phyloP scores from a whole-genome alignment of 2,329 filamentous ascomycete genomes.

The Cladosporium sp. region DNA sequence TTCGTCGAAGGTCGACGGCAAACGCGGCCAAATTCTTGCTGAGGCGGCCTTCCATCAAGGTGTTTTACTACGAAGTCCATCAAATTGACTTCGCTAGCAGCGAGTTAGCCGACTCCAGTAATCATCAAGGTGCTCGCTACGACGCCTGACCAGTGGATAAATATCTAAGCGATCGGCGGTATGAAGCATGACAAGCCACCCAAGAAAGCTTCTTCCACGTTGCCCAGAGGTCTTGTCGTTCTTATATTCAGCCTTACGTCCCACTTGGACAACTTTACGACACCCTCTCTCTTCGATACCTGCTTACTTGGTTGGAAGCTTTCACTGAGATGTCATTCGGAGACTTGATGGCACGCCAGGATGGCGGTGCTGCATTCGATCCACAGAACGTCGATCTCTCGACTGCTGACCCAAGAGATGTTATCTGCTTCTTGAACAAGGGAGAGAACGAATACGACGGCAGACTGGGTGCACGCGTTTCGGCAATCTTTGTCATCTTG shows the following conservation, averaged over 20 bases:
- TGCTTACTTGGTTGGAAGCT: background rate
- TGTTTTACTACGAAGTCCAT: conserved; percentile 11
- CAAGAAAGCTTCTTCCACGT: conserved; percentile 17
- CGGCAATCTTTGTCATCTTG: conserved; percentile 48
- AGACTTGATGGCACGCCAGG: conserved; percentile 8
- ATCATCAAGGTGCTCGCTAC: conserved; percentile 14
- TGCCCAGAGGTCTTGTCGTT: conserved; percentile 18
- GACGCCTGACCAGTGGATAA: background rate
- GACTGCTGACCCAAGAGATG: conserved; percentile 32
- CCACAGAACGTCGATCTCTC: conserved; percentile 34
- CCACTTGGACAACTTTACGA: background rate
- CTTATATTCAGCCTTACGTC: conserved; percentile 12
- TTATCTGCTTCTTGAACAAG: conserved; percentile 54
- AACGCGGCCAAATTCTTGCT: background rate
- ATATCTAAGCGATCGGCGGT: conserved; percentile 11
- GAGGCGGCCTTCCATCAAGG: conserved; percentile 13
- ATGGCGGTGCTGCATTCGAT: conserved; percentile 35
- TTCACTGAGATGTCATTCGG: background rate
- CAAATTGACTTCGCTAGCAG: conserved; percentile 4
- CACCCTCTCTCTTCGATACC: background rate
- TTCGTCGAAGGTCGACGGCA: background rate
- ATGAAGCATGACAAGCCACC: conserved; percentile 11
- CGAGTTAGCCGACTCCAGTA: background rate
- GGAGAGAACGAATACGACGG: conserved; percentile 57
- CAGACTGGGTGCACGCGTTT: conserved; percentile 45